Base-by-base conservation (phyloP, 306 rosid species). In the Trifolium fragiferum region DNA sequence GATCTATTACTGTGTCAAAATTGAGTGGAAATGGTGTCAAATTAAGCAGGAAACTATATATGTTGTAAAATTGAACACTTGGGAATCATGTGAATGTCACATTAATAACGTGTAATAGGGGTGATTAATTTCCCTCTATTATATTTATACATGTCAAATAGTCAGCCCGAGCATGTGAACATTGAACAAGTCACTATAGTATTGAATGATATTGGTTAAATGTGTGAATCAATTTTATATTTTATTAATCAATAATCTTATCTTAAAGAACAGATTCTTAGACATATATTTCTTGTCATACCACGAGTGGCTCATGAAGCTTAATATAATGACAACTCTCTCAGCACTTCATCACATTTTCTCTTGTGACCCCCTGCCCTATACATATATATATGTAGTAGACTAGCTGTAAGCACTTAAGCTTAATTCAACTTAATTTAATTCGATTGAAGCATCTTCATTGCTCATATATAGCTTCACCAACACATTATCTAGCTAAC, bases 281-380 rank as follows among this genome's bases (percentile, higher is more conserved):
- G 23, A 64, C 60, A 75, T 44, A 46, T 47, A 15, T 47, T 71
- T 44, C 21, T 65, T 14, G 19, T 20, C 32, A 37, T 68, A 27
- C 59, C 83, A 75, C 78, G 73, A 78, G 81, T 53, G 53, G 75
- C 57, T 70, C 86, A 49, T 75, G 78, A 79, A 79, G 35, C 65
- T 51, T 65, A 40, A 21, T 21, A 47, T 21, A 23, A 20, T 25
- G 38, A 68, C 1, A 73, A 30, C 40, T 2, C 25, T 71, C 4
- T 44, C 23, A 78, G 58, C 44, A 43, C 46, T 37, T 32, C 55
- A 49, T 32, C 43, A 2, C 11, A 16, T 37, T 61, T 71, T 71
- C 18, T 72, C 50, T 53, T 35, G 68, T 69, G 77, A 62, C 6
- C 41, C 63, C 51, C 23, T 3, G 38, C 38, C 8, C 8, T 8